Percentiles rank a stretch among this genome's conserved stretches.
Evolutionary conservation across 257 asterid species (phyloP).

Genomic region (Nicotiana obtusifolia): DNA sequence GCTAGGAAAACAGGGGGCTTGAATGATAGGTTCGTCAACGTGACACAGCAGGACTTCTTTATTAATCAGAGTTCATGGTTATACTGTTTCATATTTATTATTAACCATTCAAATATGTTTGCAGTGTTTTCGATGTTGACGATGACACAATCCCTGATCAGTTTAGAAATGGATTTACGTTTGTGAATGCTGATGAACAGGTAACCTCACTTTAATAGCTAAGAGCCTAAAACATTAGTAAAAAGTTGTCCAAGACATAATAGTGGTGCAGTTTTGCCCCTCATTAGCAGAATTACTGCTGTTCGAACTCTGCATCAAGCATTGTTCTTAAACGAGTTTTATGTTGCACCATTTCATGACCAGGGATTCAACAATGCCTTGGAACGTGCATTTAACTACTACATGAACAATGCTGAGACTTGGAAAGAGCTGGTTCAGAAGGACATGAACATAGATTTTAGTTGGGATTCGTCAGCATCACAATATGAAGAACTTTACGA

Average conservation of each 20-base stretch:
- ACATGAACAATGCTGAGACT: slow-evolving; percentile 36
- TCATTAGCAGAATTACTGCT: background rate
- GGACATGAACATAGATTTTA: slow-evolving; percentile 83
- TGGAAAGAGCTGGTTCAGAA: slow-evolving; percentile 75
- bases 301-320: background rate
- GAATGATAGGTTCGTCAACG: slow-evolving; percentile 66
- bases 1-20: slow-evolving; percentile 95
- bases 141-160: slow-evolving; percentile 67
- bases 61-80: background rate
- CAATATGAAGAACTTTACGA: slow-evolving; percentile 76
- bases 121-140: slow-evolving; percentile 89
- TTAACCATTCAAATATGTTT: slow-evolving; percentile 16
- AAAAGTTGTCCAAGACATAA: background rate
- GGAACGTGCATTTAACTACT: slow-evolving; percentile 69
- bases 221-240: background rate
- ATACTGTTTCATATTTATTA: slow-evolving; percentile 2
- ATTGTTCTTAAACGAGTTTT: background rate
- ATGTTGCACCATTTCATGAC: slow-evolving; percentile 3
- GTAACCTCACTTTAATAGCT: slow-evolving; percentile 27
- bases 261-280: background rate
- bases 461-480: slow-evolving; percentile 87
- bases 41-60: slow-evolving; percentile 5
- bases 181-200: slow-evolving; percentile 71
- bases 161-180: slow-evolving; percentile 86
- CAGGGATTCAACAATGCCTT: slow-evolving; percentile 69